phyloP scores from a whole-genome alignment of 441 rosid species.

The Kokia cookei region DNA sequence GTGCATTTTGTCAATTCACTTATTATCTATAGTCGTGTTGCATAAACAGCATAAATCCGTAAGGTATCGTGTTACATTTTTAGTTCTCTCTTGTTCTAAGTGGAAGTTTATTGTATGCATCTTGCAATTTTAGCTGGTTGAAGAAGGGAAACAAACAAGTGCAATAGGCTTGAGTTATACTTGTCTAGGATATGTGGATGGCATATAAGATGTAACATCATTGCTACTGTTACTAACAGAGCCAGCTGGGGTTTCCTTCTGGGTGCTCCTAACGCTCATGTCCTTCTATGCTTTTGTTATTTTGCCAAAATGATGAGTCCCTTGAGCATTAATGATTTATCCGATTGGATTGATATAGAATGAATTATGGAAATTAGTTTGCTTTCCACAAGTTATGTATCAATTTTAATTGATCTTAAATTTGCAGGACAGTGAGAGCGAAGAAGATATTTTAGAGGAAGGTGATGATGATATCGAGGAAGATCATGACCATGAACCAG shows the following conservation, averaged over 20 bases:
- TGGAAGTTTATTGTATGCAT: background rate
- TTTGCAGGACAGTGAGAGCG: conserved; percentile 76
- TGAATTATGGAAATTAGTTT: background rate
- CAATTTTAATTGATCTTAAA: conserved; percentile 5
- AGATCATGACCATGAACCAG: conserved; percentile 59
- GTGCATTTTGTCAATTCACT: background rate
- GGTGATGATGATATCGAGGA: conserved; percentile 78
- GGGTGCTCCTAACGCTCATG: background rate
- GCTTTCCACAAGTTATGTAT: background rate
- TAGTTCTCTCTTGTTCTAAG: background rate
- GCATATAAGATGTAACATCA: background rate
- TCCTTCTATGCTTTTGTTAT: background rate
- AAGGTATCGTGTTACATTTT: background rate
- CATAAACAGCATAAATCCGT: background rate
- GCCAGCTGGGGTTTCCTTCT: background rate
- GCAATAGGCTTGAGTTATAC: background rate
- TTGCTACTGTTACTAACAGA: background rate
- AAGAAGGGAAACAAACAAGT: background rate
- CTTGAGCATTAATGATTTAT: background rate
- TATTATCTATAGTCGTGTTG: background rate
- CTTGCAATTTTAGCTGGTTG: background rate
- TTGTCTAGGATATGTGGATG: background rate
- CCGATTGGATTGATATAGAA: background rate
- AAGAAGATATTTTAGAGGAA: conserved; percentile 72
- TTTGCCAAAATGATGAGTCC: background rate